phyloP scores from a whole-genome alignment of 2,329 filamentous ascomycete genomes.

The Apiospora sp. region DNA sequence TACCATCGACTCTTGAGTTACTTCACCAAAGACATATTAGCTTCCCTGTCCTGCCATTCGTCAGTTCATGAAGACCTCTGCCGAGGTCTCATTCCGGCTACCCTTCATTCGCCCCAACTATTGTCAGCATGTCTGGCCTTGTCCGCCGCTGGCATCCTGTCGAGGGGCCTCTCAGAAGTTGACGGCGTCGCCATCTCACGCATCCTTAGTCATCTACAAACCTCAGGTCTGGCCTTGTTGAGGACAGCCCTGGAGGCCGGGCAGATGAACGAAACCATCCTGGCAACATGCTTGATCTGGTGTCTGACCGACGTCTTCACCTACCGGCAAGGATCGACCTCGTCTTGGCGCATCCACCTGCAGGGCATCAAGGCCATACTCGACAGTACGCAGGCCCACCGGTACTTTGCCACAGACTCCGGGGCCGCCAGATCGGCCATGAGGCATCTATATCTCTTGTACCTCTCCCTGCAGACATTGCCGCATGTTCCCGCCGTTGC shows the following conservation, averaged over 20 bases:
- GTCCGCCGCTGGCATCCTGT: slow-evolving; percentile 35
- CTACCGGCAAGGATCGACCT: slow-evolving; percentile 30
- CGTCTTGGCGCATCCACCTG: slow-evolving; percentile 35
- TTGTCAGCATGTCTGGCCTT: slow-evolving; percentile 36
- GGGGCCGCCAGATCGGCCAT: slow-evolving; percentile 30
- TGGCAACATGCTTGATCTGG: slow-evolving; percentile 36
- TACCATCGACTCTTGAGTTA: slow-evolving; percentile 34
- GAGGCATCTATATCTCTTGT: slow-evolving; percentile 35
- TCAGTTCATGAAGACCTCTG: slow-evolving; percentile 35
- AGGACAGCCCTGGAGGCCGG: slow-evolving; percentile 28
- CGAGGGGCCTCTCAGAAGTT: slow-evolving; percentile 30
- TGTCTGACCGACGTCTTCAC: slow-evolving; percentile 36
- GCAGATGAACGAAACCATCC: slow-evolving; percentile 31
- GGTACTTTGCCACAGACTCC: slow-evolving; percentile 24
- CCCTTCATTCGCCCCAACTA: slow-evolving; percentile 34
- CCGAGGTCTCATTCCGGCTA: slow-evolving; percentile 32
- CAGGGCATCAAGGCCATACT: slow-evolving; percentile 34
- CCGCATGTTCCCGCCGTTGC: slow-evolving; percentile 31
- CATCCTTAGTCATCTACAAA: slow-evolving; percentile 32
- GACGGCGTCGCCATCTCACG: slow-evolving; percentile 32
- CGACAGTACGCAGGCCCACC: slow-evolving; percentile 28
- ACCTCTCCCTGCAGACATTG: slow-evolving; percentile 33
- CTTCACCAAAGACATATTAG: slow-evolving; percentile 33
- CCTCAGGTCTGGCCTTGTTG: slow-evolving; percentile 31
- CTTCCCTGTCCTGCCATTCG: slow-evolving; percentile 36